Base-by-base conservation (phyloP, 192 early-diverging fungal species). In the Chytriomyces sp. region DNA sequence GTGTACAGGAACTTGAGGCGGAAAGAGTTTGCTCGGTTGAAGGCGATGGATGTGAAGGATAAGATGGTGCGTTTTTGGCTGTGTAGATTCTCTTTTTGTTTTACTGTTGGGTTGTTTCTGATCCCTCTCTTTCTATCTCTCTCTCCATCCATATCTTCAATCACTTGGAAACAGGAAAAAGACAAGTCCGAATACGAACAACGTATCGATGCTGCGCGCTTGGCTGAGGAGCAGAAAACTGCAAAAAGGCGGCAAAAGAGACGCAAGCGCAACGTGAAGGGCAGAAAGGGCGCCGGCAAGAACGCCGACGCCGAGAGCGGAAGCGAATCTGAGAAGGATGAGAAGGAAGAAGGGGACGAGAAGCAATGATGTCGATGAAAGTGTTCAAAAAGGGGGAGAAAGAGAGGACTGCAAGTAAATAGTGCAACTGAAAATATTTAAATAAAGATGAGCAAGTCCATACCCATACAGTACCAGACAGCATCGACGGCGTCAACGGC, bases 161-260 rank as follows among this genome's bases (percentile, higher is more conserved):
- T 50, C 35, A 35, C 35, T n/a, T n/a, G n/a, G n/a, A 46, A 26
- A 50, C 49, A 89, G 87, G 91, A 90, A 69, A 81, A 83, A 45
- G 91, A 93, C 26, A 72, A 84, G 46, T 79, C 77, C 48, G 88
- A 89, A 64, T 91, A 86, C 48, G 87, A 93, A 26, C 84, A 84
- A 5, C 90, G 91, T 61, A 81, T 91, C n/a, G 83, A 69, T 16
- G 78, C 70, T 45, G 86, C 91, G 46, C 87, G 84, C 72, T 80
- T 78, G 60, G 85, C 85, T 48, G 94, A 94, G 67, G 94, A 94
- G 16, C 93, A 92, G 74, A 90, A 89, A 71, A 98, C 94, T 0
- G 94, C 94, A 43, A 98, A 95, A 82, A 93, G 91, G 64, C 84
- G 96, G 35, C 89, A 91, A 44, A 97, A 97, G 81, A 84, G 96